Percentiles rank a stretch among this genome's conserved stretches.
Conservation (phyloP, 441 rosid species). For the Adansonia grandidieri region DNA sequence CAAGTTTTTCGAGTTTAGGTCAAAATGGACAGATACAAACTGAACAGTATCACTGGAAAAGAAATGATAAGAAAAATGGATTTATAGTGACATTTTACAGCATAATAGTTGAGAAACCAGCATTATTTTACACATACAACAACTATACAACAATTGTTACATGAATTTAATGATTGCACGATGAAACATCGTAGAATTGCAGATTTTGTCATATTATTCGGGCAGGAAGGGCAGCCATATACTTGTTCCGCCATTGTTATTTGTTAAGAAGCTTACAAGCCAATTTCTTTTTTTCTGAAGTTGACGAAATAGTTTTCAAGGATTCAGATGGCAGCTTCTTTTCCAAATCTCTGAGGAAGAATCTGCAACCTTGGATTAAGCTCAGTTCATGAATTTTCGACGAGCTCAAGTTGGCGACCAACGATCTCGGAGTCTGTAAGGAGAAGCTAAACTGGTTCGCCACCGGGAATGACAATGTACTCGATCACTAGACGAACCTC, state of each 20-base stretch:
- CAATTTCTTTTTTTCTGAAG: conserved; percentile 24
- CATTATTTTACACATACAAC: conserved; percentile 19
- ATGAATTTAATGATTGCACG: conserved; percentile 6
- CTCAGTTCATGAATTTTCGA: conserved; percentile 79
- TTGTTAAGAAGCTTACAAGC: conserved; percentile 28
- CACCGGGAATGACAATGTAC: conserved; percentile 91
- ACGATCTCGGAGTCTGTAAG: conserved; percentile 83
- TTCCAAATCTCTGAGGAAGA: conserved; percentile 63
- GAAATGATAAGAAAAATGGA: too few relatives aligned
- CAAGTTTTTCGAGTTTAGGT: too few relatives aligned
- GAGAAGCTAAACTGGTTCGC: conserved; percentile 94
- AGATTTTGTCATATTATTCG: conserved; percentile 44
- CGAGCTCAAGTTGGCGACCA: conserved; percentile 81
- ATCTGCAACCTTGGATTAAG: conserved; percentile 82
- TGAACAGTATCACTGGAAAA: too few relatives aligned
- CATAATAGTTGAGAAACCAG: neutral
- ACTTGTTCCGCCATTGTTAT: conserved; percentile 44
- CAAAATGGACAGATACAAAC: too few relatives aligned
- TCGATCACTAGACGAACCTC: conserved; percentile 93
- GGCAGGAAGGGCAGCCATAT: conserved; percentile 69
- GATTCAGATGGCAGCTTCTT: conserved; percentile 47
- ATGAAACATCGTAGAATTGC: conserved; percentile 5
- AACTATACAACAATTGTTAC: conserved; percentile 37
- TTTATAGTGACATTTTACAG: neutral
- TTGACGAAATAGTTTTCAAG: conserved; percentile 33